These are phyloP conservation scores for Apocynum venetum DNA, from an alignment of 257 asterid genomes.

Conservation along the genomic window DNA sequence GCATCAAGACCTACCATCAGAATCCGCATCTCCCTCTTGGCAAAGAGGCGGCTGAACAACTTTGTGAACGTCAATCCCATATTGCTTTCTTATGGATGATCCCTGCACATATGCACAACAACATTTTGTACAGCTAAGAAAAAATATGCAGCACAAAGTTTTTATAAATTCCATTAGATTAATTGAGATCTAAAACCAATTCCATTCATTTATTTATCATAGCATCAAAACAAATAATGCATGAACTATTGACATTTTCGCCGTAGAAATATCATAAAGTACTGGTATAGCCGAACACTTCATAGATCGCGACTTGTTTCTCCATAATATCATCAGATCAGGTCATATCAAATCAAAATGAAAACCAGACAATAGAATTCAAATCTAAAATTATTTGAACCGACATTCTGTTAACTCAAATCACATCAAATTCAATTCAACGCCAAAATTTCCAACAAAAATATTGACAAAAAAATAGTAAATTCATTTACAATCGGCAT, in stretches of 20 bases:
- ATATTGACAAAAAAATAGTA: background rate
- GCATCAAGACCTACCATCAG: conserved; percentile 95
- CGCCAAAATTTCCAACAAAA: background rate
- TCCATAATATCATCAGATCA: conserved; percentile 19
- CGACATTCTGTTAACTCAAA: background rate
- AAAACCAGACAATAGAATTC: background rate
- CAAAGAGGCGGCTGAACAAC: conserved; percentile 83
- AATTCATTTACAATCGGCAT: background rate
- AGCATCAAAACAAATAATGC: background rate
- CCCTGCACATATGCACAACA: conserved; percentile 24
- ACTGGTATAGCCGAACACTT: conserved; percentile 1
- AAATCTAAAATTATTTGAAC: background rate
- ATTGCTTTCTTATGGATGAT: conserved; percentile 31
- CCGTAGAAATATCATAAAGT: background rate
- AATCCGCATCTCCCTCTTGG: conserved; percentile 91
- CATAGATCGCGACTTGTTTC: conserved; percentile 6
- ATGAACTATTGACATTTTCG: background rate
- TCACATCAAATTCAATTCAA: conserved; percentile 11
- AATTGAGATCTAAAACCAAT: conserved; percentile 9
- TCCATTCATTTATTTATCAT: background rate
- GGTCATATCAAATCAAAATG: background rate
- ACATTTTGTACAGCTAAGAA: background rate
- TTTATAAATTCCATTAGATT: background rate
- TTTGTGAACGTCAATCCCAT: conserved; percentile 82
- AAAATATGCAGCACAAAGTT: background rate